phyloP scores from a whole-genome alignment of 2,329 filamentous ascomycete species.

The Dendrostoma leiphaemia region DNA sequence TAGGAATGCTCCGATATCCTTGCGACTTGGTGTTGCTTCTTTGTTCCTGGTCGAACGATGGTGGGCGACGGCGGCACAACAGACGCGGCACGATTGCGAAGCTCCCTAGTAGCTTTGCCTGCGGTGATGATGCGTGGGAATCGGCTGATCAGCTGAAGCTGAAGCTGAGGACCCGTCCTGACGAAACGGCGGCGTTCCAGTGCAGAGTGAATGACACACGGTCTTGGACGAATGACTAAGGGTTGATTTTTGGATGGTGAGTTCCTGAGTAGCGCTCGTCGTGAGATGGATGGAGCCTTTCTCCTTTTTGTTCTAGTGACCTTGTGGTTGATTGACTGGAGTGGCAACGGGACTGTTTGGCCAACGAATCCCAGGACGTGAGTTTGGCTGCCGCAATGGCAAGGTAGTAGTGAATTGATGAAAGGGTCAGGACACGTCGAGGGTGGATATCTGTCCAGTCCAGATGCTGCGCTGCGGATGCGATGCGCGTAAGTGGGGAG shows the following conservation, averaged over 20 bases:
- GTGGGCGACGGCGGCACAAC: slow-evolving; percentile 1
- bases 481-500: slow-evolving; percentile 8
- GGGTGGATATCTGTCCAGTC: not conserved
- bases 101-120: not conserved
- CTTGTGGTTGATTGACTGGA: too few relatives aligned
- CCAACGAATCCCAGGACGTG: not conserved
- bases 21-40: not conserved
- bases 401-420: not conserved
- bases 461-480: not conserved
- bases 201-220: not conserved
- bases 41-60: not conserved
- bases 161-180: not conserved
- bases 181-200: slow-evolving; percentile 7
- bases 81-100: not conserved
- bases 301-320: not conserved
- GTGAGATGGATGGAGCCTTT: not conserved
- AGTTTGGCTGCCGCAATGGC: not conserved
- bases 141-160: not conserved
- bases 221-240: not conserved
- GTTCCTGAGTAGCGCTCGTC: not conserved
- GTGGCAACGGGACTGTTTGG: too few relatives aligned
- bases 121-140: not conserved
- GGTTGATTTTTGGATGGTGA: not conserved
- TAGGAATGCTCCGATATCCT: not conserved
- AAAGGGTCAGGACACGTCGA: not conserved